Percentiles rank a stretch among this genome's conserved stretches.
Evolutionary conservation across 176 grass and related monocot species (phyloP).

Genomic region (Phoenix dactylifera): DNA sequence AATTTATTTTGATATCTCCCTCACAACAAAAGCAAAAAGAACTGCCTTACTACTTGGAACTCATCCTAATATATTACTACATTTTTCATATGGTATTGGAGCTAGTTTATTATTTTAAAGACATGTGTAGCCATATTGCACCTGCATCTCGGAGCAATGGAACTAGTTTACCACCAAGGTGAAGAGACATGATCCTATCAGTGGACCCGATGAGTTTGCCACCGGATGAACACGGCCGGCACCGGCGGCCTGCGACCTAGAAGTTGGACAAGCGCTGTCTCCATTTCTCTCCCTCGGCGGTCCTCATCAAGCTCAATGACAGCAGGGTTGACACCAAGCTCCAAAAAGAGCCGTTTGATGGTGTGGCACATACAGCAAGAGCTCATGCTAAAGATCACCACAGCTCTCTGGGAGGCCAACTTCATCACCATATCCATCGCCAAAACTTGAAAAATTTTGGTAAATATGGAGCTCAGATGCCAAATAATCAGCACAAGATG

Average conservation of each 20-base stretch:
- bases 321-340: constrained; percentile 16
- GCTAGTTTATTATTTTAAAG: too few species aligned
- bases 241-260: not conserved
- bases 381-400: constrained; percentile 26
- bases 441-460: not conserved
- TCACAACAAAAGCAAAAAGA: too few species aligned
- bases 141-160: constrained; percentile 17
- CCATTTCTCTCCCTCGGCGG: constrained; percentile 16
- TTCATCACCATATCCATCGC: constrained; percentile 24
- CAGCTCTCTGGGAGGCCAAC: constrained; percentile 15
- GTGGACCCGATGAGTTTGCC: constrained; percentile 20
- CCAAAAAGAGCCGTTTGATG: constrained; percentile 13
- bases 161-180: constrained; percentile 15
- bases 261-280: constrained; percentile 12
- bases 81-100: too few species aligned
- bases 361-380: constrained; percentile 28
- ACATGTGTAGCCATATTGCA: constrained; percentile 11
- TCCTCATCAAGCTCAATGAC: constrained; percentile 19
- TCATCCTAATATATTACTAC: too few species aligned
- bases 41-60: too few species aligned
- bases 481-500: too few species aligned
- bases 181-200: constrained; percentile 29
- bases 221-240: constrained; percentile 18
- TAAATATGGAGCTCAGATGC: too few species aligned
- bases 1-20: too few species aligned